These are phyloP conservation scores for Paramecium tetraurelia DNA, from an alignment of 73 alveolate genomes.

Conservation along the genomic window DNA sequence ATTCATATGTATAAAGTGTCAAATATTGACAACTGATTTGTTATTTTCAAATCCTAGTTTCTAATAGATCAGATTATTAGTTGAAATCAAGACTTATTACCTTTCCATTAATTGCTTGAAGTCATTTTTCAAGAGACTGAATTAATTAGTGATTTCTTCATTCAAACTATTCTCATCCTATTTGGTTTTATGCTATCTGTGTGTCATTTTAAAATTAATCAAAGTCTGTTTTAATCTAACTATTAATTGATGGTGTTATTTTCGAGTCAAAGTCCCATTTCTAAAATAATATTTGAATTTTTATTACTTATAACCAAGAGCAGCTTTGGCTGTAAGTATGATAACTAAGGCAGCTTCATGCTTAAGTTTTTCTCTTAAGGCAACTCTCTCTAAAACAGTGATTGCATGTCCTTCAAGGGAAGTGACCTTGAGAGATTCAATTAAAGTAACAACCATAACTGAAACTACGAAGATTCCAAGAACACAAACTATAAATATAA, in stretches of 20 bases:
- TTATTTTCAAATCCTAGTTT: constrained; percentile 8
- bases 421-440: constrained; percentile 52
- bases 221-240: neutral
- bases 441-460: constrained; percentile 87
- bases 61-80: neutral
- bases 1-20: neutral
- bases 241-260: neutral
- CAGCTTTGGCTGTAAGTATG: constrained; percentile 24
- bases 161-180: neutral
- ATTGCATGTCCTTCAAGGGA: constrained; percentile 55
- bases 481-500: constrained; percentile 89
- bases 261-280: constrained; percentile 29
- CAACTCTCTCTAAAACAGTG: constrained; percentile 53
- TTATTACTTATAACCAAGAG: neutral
- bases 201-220: neutral
- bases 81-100: neutral
- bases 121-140: neutral
- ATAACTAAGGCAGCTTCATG: constrained; percentile 47
- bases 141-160: constrained; percentile 11
- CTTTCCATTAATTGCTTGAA: neutral
- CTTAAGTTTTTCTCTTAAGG: constrained; percentile 44
- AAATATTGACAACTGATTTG: neutral
- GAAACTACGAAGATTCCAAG: constrained; percentile 93
- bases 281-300: neutral
- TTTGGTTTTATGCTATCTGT: neutral